phyloP scores from a whole-genome alignment of 2,329 filamentous ascomycete genomes.

The Exophiala xenobiotica region DNA sequence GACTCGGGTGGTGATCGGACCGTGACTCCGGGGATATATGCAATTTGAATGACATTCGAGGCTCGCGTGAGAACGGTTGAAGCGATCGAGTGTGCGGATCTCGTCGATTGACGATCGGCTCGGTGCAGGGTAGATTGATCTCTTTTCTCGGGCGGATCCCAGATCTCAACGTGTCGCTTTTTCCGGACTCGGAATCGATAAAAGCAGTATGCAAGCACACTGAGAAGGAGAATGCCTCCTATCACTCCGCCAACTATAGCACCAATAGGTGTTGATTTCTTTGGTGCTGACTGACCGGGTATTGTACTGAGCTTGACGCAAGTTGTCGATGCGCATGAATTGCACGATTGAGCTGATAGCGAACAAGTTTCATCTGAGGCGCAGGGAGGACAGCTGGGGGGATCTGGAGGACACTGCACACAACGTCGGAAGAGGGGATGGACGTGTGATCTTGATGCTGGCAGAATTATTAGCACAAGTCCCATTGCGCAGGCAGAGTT shows the following conservation, averaged over 20 bases:
- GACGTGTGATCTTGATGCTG: slow-evolving; percentile 32
- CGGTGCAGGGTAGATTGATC: slow-evolving; percentile 58
- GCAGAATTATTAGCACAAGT: slow-evolving; percentile 1
- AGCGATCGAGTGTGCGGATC: slow-evolving; percentile 83
- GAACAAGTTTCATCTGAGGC: slow-evolving; percentile 56
- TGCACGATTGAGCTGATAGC: slow-evolving; percentile 59
- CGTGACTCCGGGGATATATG: slow-evolving; percentile 95
- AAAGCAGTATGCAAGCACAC: slow-evolving; percentile 72
- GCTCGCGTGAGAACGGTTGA: slow-evolving; percentile 93
- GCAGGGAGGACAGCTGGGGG: slow-evolving; percentile 63
- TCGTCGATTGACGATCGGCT: slow-evolving; percentile 70
- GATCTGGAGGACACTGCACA: slow-evolving; percentile 53
- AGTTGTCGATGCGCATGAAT: slow-evolving; percentile 56
- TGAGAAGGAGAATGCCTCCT: slow-evolving; percentile 75
- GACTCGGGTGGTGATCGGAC: slow-evolving; percentile 86
- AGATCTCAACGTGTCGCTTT: slow-evolving; percentile 59
- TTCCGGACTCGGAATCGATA: slow-evolving; percentile 84
- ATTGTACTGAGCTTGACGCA: slow-evolving; percentile 51
- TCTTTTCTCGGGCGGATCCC: slow-evolving; percentile 54
- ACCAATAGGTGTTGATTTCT: slow-evolving; percentile 52
- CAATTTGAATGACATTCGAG: slow-evolving; percentile 99
- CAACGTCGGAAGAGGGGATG: slow-evolving; percentile 58
- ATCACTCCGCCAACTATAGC: slow-evolving; percentile 91
- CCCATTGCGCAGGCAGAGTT: background rate
- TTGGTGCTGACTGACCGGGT: slow-evolving; percentile 35